These are phyloP conservation scores for Trichoderma brevicompactum DNA, from an alignment of 2,329 filamentous ascomycete species.

Conservation along the genomic window DNA sequence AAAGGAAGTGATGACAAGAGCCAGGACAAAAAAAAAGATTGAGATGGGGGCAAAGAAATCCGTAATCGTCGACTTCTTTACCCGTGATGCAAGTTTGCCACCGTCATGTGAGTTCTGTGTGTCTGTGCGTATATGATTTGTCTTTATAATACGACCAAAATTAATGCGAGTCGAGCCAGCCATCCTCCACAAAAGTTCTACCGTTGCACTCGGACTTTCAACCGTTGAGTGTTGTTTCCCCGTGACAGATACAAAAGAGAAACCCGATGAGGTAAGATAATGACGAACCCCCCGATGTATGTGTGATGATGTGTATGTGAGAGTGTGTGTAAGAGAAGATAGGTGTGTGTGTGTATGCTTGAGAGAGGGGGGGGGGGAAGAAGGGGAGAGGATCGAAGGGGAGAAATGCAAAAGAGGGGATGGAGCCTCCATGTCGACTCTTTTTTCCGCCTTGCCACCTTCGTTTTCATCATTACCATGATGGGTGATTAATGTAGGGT, in stretches of 20 bases:
- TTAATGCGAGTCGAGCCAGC: neutral
- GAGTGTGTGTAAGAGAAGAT: neutral
- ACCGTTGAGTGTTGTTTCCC: neutral
- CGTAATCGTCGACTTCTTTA: neutral
- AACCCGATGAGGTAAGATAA: neutral
- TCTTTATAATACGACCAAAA: neutral
- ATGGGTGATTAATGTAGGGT: neutral
- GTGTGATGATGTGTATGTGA: neutral
- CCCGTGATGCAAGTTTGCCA: conserved; percentile 4
- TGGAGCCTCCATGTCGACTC: neutral
- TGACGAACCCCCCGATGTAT: neutral
- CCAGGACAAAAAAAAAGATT: neutral
- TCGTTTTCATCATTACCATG: neutral
- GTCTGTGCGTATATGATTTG: neutral
- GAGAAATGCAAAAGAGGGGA: too few species aligned
- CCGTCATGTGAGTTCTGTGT: neutral
- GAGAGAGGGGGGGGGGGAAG: neutral
- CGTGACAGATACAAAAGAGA: conserved; percentile 8
- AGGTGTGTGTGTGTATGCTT: neutral
- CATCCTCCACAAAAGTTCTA: neutral
- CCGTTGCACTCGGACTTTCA: neutral
- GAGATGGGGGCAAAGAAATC: neutral
- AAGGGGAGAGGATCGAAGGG: too few species aligned
- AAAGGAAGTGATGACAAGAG: conserved; percentile 11
- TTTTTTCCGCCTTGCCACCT: neutral